Evolutionary conservation across 495 filamentous ascomycete species (phyloP), one percentile per base, ranked within the genome.

Genomic region (Talaromyces wortmannii): DNA sequence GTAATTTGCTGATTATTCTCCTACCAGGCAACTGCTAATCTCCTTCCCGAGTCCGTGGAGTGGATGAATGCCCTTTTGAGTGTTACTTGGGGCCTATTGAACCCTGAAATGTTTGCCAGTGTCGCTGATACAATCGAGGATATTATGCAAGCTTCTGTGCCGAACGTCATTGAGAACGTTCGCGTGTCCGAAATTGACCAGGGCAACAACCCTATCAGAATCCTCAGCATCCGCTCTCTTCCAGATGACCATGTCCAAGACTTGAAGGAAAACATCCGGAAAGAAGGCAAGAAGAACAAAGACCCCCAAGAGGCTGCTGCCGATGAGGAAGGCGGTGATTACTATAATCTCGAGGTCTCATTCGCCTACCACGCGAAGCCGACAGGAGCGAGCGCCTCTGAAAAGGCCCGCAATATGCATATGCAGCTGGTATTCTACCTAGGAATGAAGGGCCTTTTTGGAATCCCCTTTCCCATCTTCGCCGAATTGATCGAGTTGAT

Each of bases 141-240:
- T 64, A 88, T 97, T 48, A 97, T 97, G 92, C 90, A 95, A 72
- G 92, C 91, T 18, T 95, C 89, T 7, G 85, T 95, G 0, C 92
- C 92, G 0, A 85, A 84, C 0, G 74, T 96, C 36, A 88, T 97
- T 50, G 91, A 97, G 67, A 95, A 96, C 60, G 91, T 97, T 45
- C 84, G 91, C 49, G 90, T 97, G n/a, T 91, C 91, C 47, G 92
- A 96, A 61, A 96, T 97, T 61, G 89, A 89, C 59, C 92, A 96
- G 67, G 92, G 92, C 7, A 89, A 78, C 63, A 96, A 96, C 63
- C 90, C 92, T 0, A 62, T 96, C 51, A 84, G 92, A 7, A 91
- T 97, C 48, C 72, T 97, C n/a, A 94, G 89, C 61, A 72, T 97
- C 57, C 84, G 92, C 8, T 86, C 92, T 53, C 81, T 97, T 13